These are phyloP conservation scores for Paecilomyces dactylethromorphus DNA, from an alignment of 2,329 filamentous ascomycete genomes.

Conservation along the genomic window DNA sequence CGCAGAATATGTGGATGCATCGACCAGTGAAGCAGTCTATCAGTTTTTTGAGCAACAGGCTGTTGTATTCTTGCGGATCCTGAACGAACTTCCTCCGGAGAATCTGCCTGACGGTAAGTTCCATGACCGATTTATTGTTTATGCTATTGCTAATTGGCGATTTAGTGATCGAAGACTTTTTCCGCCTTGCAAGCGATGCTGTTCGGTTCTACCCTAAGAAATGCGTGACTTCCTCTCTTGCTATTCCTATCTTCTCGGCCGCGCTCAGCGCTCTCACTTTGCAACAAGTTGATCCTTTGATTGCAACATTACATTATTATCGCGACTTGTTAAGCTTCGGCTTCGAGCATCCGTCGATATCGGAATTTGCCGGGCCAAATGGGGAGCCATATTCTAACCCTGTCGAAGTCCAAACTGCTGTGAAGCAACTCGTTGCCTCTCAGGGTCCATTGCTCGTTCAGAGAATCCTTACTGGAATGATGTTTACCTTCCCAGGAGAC, in stretches of 20 bases:
- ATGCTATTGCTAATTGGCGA: slow-evolving; percentile 8
- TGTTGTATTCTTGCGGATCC: slow-evolving; percentile 77
- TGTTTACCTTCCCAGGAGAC: slow-evolving; percentile 96
- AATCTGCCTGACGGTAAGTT: slow-evolving; percentile 64
- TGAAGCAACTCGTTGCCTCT: slow-evolving; percentile 63
- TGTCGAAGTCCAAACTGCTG: slow-evolving; percentile 62
- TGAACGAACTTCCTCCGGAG: slow-evolving; percentile 73
- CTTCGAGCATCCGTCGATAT: slow-evolving; percentile 58
- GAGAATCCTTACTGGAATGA: slow-evolving; percentile 92
- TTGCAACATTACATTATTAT: slow-evolving; percentile 86
- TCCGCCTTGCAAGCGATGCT: slow-evolving; percentile 84
- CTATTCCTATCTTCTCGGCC: slow-evolving; percentile 78
- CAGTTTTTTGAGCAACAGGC: slow-evolving; percentile 92
- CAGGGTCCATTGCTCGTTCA: slow-evolving; percentile 77
- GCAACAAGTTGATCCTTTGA: slow-evolving; percentile 85
- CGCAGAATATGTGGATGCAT: slow-evolving; percentile 71
- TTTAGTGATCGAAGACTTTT: slow-evolving; percentile 88
- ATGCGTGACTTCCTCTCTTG: slow-evolving; percentile 70
- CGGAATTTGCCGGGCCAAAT: slow-evolving; percentile 56
- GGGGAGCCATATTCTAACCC: slow-evolving; percentile 54
- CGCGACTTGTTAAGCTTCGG: slow-evolving; percentile 88
- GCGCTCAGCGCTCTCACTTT: slow-evolving; percentile 79
- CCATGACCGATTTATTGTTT: not conserved
- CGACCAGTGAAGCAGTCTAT: slow-evolving; percentile 84
- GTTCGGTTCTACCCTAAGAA: slow-evolving; percentile 86